Evolutionary conservation across 2,329 filamentous ascomycete genomes (phyloP).

Genomic region (Colletotrichum eremochloae): DNA sequence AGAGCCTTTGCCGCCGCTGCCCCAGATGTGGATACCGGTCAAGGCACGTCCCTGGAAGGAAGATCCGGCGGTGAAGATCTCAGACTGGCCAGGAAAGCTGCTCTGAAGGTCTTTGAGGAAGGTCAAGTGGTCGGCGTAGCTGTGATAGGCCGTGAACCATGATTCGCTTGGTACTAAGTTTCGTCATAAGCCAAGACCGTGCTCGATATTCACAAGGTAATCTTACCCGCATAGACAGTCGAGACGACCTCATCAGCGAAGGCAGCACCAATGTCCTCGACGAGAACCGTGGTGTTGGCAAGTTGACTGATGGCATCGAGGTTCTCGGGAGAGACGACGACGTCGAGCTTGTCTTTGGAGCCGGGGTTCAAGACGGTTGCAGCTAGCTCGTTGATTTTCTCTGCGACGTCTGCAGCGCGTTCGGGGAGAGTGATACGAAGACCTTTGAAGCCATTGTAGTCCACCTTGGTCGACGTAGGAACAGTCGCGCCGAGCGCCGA

Average conservation of each 20-base stretch:
- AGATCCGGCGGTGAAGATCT: constrained; percentile 63
- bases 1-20: constrained; percentile 56
- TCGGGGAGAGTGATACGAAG: constrained; percentile 35
- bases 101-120: constrained; percentile 61
- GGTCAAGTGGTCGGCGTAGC: constrained; percentile 62
- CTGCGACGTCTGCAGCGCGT: constrained; percentile 3
- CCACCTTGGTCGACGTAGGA: constrained; percentile 26
- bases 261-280: constrained; percentile 49
- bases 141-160: constrained; percentile 68
- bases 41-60: constrained; percentile 67
- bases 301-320: constrained; percentile 48
- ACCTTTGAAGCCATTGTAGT: constrained; percentile 41
- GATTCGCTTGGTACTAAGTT: constrained; percentile 44
- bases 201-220: not conserved
- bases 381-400: constrained; percentile 38
- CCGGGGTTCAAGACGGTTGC: constrained; percentile 23
- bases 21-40: constrained; percentile 71
- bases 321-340: constrained; percentile 50
- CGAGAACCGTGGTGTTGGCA: constrained; percentile 49
- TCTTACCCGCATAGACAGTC: constrained; percentile 35
- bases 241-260: constrained; percentile 48
- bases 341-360: constrained; percentile 45
- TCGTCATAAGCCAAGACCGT: not conserved
- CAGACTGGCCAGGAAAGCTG: constrained; percentile 58
- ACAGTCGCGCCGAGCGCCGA: constrained; percentile 16